These are phyloP conservation scores for Noccaea bulbosa DNA, from an alignment of 345 rosid genomes.

Conservation along the genomic window DNA sequence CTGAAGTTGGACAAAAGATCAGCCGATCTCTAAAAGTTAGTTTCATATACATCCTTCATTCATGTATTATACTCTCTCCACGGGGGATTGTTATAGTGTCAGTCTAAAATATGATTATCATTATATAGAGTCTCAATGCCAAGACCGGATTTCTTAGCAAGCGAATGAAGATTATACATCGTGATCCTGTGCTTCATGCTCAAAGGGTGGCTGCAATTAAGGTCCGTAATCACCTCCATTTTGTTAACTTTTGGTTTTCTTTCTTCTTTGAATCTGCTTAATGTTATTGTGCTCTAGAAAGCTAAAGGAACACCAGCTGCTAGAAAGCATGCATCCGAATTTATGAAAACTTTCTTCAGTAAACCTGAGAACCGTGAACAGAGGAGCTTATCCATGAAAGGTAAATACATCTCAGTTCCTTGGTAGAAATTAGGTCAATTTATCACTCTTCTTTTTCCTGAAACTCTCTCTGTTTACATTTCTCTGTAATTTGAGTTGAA, in stretches of 20 bases:
- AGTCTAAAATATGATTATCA: constrained; percentile 39
- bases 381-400: constrained; percentile 92
- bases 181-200: constrained; percentile 81
- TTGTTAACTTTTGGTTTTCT: not conserved
- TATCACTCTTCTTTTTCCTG: not conserved
- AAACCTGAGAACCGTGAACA: constrained; percentile 78
- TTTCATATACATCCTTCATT: constrained; percentile 38
- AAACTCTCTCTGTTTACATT: constrained; percentile 1
- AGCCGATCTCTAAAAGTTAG: constrained; percentile 77
- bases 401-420: constrained; percentile 46
- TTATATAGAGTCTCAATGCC: constrained; percentile 87
- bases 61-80: constrained; percentile 7
- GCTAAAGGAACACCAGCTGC: constrained; percentile 87
- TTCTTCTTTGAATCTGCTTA: constrained; percentile 8
- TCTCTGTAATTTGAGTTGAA: not conserved
- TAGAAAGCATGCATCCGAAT: constrained; percentile 77
- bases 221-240: constrained; percentile 48
- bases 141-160: constrained; percentile 91
- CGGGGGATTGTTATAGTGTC: not conserved
- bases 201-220: constrained; percentile 92
- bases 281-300: constrained; percentile 55
- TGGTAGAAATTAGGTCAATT: constrained; percentile 1
- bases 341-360: constrained; percentile 77
- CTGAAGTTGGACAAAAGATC: constrained; percentile 86
- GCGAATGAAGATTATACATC: constrained; percentile 88